Conservation (phyloP, 1,139 yeast species). For the Candida sanyaensis region DNA sequence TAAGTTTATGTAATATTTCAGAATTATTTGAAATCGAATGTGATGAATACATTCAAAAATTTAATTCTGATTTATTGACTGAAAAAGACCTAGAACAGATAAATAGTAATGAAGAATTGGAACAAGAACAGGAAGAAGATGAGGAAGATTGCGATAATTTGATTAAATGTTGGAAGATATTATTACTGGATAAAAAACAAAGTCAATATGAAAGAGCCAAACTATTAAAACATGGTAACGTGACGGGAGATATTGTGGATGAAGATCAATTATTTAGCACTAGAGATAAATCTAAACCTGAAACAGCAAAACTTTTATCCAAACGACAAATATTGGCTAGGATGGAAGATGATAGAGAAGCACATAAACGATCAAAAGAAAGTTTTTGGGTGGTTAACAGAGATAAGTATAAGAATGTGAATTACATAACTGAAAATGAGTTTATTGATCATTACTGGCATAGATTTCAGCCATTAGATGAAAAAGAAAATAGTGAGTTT, state of each 20-base stretch:
- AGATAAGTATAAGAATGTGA: slow-evolving; percentile 31
- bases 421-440: slow-evolving; percentile 50
- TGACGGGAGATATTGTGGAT: slow-evolving; percentile 24
- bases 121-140: slow-evolving; percentile 15
- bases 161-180: slow-evolving; percentile 48
- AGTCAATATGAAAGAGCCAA: slow-evolving; percentile 51
- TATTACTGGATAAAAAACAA: slow-evolving; percentile 48
- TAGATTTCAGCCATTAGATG: slow-evolving; percentile 43
- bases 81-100: slow-evolving; percentile 37
- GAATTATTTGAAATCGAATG: slow-evolving; percentile 34
- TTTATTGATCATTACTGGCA: slow-evolving; percentile 62
- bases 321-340: slow-evolving; percentile 64
- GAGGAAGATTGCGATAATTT: slow-evolving; percentile 33
- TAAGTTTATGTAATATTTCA: slow-evolving; percentile 41
- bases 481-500: slow-evolving; percentile 45
- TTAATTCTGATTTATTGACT: slow-evolving; percentile 29
- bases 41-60: slow-evolving; percentile 25
- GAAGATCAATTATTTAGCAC: slow-evolving; percentile 35
- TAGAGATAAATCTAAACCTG: slow-evolving; percentile 25
- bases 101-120: slow-evolving; percentile 35
- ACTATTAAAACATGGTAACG: slow-evolving; percentile 29
- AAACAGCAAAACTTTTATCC: slow-evolving; percentile 27
- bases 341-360: slow-evolving; percentile 86
- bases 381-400: slow-evolving; percentile 68
- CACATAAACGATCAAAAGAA: slow-evolving; percentile 79